phyloP scores from a whole-genome alignment of 768 basidiomycete genomes.

The Agaricus sinodeliciosus region DNA sequence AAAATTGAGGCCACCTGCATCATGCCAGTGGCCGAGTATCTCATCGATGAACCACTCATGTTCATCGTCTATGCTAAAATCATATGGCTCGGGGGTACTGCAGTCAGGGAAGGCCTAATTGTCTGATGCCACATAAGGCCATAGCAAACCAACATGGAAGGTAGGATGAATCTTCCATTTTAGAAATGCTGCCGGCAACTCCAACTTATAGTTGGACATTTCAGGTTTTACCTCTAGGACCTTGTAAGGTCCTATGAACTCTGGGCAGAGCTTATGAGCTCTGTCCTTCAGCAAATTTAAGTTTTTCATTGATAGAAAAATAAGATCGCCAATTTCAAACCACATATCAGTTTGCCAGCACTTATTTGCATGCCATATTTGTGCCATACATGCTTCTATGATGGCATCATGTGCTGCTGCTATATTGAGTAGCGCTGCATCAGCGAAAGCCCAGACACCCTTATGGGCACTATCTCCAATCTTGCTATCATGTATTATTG shows the following conservation, averaged over 20 bases:
- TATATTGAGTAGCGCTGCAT: conserved; percentile 18
- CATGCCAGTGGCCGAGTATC: conserved; percentile 20
- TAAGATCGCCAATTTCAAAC: conserved; percentile 18
- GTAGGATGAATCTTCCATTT: conserved; percentile 8
- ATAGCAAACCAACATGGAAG: conserved; percentile 29
- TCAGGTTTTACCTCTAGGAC: conserved; percentile 16
- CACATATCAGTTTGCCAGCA: conserved; percentile 11
- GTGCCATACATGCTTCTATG: conserved; percentile 21
- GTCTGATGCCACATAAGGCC: conserved; percentile 20
- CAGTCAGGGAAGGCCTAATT: conserved; percentile 29
- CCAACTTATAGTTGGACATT: conserved; percentile 24
- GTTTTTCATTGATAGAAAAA: conserved; percentile 31
- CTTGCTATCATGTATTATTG: conserved; percentile 9
- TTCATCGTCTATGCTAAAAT: conserved; percentile 25
- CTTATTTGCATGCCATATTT: conserved; percentile 24
- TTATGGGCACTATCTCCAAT: neutral
- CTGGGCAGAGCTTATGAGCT: conserved; percentile 27
- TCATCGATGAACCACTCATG: conserved; percentile 32
- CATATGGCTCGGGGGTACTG: conserved; percentile 22
- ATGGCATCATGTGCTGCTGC: conserved; percentile 28
- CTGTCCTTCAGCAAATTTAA: conserved; percentile 19
- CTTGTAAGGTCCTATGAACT: conserved; percentile 32
- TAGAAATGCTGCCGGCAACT: conserved; percentile 11
- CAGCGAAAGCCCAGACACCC: conserved; percentile 20
- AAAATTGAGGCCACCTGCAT: conserved; percentile 13